Evolutionary conservation across 805 yeast genomes (phyloP), one percentile per base, ranked within the genome.

Genomic region (Metschnikowia santaceciliae): DNA sequence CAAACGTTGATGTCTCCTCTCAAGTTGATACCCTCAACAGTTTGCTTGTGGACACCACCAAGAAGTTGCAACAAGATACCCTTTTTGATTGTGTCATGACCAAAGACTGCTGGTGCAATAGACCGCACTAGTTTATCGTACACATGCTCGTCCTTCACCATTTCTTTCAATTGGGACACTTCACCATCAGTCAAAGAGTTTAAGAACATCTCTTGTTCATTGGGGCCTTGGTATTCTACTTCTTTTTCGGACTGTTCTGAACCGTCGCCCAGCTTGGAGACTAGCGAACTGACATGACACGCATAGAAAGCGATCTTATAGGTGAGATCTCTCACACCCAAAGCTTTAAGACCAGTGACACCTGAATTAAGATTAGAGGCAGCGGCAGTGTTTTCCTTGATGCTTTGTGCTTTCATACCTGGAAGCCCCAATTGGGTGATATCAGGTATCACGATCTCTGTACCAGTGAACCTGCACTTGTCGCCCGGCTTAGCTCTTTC

Each of bases 401-500:
- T 72, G 4, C 95, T 80, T 55, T 85, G 81, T 4, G 99, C 94
- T 63, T 90, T 92, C 17, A 92, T 83, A 55, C 99, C 99, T 0
- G 99, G 99, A 35, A 94, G 74, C 4, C 97, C 97, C 48, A 92
- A 75, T 70, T 94, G 99, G 2, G 96, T 76, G 6, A 94, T 87
- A 68, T 92, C 98, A 1, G 99, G 99, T 19, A 92, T 82, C 7
- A 91, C 98, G 52, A 94, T 90, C 64, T 90, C 94, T 0, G 96
- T 86, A 42, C 99, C 99, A 0, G 96, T 89, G 67, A 94, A 90
- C 58, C 83, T 82, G 71, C 97, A 88, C 66, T 89, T 87, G 69
- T 92, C 98, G 58, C 99, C 99, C 1, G 99, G 97, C 68, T 92
- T 94, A 2, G 97, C 97, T 57, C 90, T 78, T 65, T 92, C 99